Conservation (phyloP, 2,329 filamentous ascomycete genomes). For the Colletotrichum spinosum region DNA sequence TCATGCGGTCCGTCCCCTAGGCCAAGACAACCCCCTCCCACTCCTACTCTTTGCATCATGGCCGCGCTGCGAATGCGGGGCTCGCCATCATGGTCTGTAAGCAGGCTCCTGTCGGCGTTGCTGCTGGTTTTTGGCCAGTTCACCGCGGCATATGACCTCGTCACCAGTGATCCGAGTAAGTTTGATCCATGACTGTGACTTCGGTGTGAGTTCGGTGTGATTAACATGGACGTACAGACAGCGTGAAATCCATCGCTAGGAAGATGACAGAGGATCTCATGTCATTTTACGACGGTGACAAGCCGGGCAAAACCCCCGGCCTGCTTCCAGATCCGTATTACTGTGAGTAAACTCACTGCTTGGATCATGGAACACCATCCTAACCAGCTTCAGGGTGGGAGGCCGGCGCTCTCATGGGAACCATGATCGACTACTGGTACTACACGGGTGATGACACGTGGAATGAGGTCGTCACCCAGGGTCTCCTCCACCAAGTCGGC, state of each 20-base stretch:
- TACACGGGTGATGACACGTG: conserved; percentile 81
- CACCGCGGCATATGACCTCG: conserved; percentile 49
- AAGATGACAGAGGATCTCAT: conserved; percentile 57
- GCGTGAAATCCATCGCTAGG: conserved; percentile 60
- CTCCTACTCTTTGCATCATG: conserved; percentile 28
- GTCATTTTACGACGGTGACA: conserved; percentile 59
- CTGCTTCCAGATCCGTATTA: conserved; percentile 66
- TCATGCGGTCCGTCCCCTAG: conserved; percentile 22
- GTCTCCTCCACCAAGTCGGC: conserved; percentile 80
- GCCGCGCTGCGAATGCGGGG: conserved; percentile 35
- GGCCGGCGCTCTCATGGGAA: conserved; percentile 77
- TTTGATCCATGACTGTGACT: not conserved
- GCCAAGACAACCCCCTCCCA: conserved; percentile 13
- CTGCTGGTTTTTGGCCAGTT: conserved; percentile 36
- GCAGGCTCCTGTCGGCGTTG: conserved; percentile 25
- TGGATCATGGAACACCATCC: not conserved
- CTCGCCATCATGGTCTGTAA: conserved; percentile 28
- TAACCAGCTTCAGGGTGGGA: conserved; percentile 69
- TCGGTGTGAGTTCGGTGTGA: not conserved
- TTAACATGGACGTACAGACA: conserved; percentile 51
- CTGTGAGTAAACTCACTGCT: conserved; percentile 52
- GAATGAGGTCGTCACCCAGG: conserved; percentile 75
- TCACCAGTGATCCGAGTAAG: conserved; percentile 51
- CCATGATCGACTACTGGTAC: conserved; percentile 86
- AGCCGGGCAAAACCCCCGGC: conserved; percentile 63